Conservation (phyloP, 306 rosid species). For the Senna tora region DNA sequence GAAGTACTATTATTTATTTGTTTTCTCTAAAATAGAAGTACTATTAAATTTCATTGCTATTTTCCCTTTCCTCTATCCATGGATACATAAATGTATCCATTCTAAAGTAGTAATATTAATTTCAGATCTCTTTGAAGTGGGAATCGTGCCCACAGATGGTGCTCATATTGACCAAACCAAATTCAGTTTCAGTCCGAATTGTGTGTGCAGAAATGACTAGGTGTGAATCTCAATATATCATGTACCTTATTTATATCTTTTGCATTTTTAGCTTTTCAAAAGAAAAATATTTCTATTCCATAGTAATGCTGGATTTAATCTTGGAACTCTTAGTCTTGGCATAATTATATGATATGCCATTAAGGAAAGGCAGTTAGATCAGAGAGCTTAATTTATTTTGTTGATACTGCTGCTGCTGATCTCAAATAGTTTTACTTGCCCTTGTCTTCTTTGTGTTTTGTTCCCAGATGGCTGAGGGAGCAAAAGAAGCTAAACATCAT, state of each 20-base stretch:
- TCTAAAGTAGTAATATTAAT: constrained; percentile 32
- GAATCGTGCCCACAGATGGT: constrained; percentile 90
- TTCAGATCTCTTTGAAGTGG: constrained; percentile 96
- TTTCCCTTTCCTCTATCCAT: too few relatives aligned
- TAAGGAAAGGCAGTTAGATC: constrained; percentile 2
- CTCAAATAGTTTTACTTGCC: constrained; percentile 12
- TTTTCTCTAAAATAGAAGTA: too few relatives aligned
- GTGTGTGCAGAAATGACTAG: constrained; percentile 95
- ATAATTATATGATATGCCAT: too few relatives aligned
- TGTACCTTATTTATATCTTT: constrained; percentile 15
- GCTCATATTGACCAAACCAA: constrained; percentile 93
- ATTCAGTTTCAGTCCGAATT: constrained; percentile 77
- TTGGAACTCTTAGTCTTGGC: constrained; percentile 24
- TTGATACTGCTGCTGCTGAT: constrained; percentile 19
- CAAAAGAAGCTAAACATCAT: constrained; percentile 65
- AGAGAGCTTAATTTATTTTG: constrained; percentile 26
- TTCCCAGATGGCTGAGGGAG: constrained; percentile 86
- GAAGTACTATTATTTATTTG: background rate
- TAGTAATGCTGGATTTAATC: constrained; percentile 27
- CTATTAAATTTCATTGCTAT: too few relatives aligned
- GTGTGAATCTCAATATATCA: constrained; percentile 50
- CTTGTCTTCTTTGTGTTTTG: constrained; percentile 18
- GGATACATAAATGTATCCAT: too few relatives aligned
- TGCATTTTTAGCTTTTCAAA: constrained; percentile 15
- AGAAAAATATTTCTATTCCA: constrained; percentile 13